Base-by-base conservation (phyloP, 192 early-diverging fungal genomes). In the Gaertneriomyces sp. region DNA sequence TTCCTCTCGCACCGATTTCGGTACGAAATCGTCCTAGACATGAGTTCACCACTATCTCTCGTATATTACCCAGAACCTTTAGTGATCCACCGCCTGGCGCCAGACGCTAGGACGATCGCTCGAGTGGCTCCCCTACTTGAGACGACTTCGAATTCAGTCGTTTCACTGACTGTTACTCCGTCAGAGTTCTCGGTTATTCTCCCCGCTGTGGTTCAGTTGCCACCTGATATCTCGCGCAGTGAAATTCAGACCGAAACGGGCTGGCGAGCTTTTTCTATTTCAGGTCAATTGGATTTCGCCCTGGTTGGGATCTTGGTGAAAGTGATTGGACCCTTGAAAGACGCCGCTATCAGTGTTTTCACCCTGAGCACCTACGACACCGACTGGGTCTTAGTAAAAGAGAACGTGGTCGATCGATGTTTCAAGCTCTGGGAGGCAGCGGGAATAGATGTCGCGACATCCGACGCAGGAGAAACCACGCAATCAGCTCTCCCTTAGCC, bases 351-450 rank as follows among this genome's bases (percentile, higher is more conserved):
- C 20, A 81, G 86, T 0, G 78, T 91, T 6, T 89, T 89, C 78
- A 83, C 78, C 6, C 79, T 89, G 2, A 83, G 82, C 41, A 89
- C 88, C 1, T 91, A 75, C 56, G 86, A 91, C 56, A 91, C 89
- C 6, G 89, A 91, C 61, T 91, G 88, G 67, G 73, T 91, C 4
- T 57, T 87, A 41, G 83, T 89, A 46, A 89, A 87, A 50, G 63
- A 82, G 42, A 80, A 82, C 70, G 51, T 59, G 14, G 49, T 42
- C 39, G 63, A 60, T 6, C 54, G 42, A 10, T 63, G 54, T 8
- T 39, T 9, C 16, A 39, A 40, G 42, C 16, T 60, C 10, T 68
- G 66, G 66, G n/a, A 40, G 20, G 38, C 11, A 4, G 58, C n/a
- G 4, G 66, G 66, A 14, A 49, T 33, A 40, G 44, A 25, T 10